Evolutionary conservation across 208 protist genomes (phyloP), one percentile per base, ranked within the genome.

Genomic region (Crithidia expoeki): DNA sequence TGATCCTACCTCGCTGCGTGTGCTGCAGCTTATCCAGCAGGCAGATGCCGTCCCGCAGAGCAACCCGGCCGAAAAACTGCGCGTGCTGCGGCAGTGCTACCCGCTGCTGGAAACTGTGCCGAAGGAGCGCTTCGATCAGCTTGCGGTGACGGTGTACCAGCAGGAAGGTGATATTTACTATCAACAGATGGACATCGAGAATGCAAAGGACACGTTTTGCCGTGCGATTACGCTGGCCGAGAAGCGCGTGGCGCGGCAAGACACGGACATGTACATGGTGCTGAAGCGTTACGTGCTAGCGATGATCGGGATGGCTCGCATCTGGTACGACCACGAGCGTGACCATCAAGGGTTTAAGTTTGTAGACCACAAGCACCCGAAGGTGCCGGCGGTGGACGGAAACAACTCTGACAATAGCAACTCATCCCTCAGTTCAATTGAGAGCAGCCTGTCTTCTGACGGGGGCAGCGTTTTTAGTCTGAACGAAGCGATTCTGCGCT

Each of bases 281-380:
- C 76, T 95, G 27, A 90, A 93, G 68, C 80, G 87, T 33, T 95
- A 95, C 63, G 87, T 93, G 16, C 68, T 89, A 44, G 72, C 88
- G 36, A 93, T 95, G 88, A 80, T 95, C 16, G 90, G 88, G 25
- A 71, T 93, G 68, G 78, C 90, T 9, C 77, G 84, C 42, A 80
- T 95, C 50, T 95, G 90, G 88, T 93, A 92, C 67, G 67, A 89
- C 55, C 81, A 93, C 76, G 87, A 93, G 74, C 80, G 83, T 32
- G 76, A 95, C 11, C 82, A 81, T 11, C 80, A 81, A 30, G 87
- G 90, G 30, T 93, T 93, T 62, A 71, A 65, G 40, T 89, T 93
- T 67, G 78, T 68, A 21, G 80, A 84, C 51, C 25, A 56, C 50
- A 59, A 40, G 25, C 78, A 81, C 53, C 72, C 81, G 34, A 68